These are phyloP conservation scores for Penicillium aurantiogriseum DNA, from an alignment of 2,329 filamentous ascomycete species.

Conservation along the genomic window DNA sequence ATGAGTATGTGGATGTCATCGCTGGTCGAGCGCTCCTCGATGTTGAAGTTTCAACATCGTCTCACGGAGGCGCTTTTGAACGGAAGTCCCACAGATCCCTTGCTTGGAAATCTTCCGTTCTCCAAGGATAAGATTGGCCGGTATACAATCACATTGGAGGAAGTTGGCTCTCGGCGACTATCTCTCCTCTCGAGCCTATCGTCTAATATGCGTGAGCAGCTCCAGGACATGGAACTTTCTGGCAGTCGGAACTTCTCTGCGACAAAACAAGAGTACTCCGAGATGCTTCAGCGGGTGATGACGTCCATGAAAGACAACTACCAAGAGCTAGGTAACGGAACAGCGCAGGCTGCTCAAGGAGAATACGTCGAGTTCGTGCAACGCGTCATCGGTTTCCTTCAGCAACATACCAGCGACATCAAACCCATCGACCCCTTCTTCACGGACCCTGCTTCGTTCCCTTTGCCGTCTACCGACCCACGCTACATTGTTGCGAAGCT, in stretches of 20 bases:
- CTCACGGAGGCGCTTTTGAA: conserved; percentile 57
- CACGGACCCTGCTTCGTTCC: conserved; percentile 59
- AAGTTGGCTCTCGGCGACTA: conserved; percentile 56
- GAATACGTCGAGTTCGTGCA: conserved; percentile 64
- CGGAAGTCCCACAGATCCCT: conserved; percentile 42
- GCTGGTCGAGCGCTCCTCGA: conserved; percentile 59
- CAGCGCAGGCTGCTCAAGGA: conserved; percentile 40
- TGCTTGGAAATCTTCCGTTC: conserved; percentile 61
- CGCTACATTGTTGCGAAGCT: conserved; percentile 62
- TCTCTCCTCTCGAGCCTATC: conserved; percentile 56
- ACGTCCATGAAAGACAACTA: conserved; percentile 61
- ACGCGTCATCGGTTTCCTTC: conserved; percentile 56
- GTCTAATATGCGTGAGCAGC: conserved; percentile 58
- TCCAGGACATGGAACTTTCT: conserved; percentile 39
- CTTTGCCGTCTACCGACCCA: conserved; percentile 59
- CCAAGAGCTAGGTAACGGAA: conserved; percentile 49
- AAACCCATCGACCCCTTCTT: conserved; percentile 59
- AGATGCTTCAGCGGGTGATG: conserved; percentile 58
- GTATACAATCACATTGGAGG: conserved; percentile 51
- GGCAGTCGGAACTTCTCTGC: conserved; percentile 37
- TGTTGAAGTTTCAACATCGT: conserved; percentile 60
- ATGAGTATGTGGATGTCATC: conserved; percentile 55
- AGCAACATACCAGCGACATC: conserved; percentile 59
- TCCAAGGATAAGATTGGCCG: conserved; percentile 37
- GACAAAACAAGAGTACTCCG: conserved; percentile 47